Conservation (phyloP, 1,284 basidiomycete genomes). For the Mixia osmundae region DNA sequence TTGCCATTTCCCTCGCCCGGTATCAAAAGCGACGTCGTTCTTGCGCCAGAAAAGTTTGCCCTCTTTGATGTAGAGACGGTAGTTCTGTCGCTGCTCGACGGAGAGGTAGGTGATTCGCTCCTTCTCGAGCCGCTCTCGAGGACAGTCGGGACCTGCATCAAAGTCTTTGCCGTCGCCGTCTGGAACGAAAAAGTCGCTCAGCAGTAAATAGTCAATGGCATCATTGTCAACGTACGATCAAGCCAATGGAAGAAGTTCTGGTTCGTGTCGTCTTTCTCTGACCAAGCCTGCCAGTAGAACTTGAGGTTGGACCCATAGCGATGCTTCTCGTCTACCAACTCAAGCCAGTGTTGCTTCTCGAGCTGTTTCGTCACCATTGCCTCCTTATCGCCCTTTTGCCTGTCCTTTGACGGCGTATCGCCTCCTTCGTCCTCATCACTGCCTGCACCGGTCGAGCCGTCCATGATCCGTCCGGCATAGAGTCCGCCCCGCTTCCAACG, state of each 20-base stretch:
- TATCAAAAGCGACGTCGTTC: conserved; percentile 33
- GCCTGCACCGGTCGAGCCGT: no score
- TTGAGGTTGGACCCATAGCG: conserved; percentile 8
- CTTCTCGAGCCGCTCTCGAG: conserved; percentile 40
- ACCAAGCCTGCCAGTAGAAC: conserved; percentile 7
- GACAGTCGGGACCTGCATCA: conserved; percentile 36
- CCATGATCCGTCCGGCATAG: conserved; percentile 13
- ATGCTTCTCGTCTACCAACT: conserved; percentile 7
- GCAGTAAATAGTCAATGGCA: background rate
- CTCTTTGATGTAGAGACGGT: conserved; percentile 37
- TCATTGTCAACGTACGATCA: conserved; percentile 2
- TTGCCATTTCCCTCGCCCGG: conserved; percentile 30
- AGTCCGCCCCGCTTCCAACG: conserved; percentile 15
- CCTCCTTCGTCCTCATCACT: no score
- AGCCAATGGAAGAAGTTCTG: conserved; percentile 52
- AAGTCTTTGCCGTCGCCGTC: conserved; percentile 40
- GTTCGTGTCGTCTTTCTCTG: conserved; percentile 24
- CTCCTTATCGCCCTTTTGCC: conserved; percentile 3
- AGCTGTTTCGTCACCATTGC: conserved; percentile 7
- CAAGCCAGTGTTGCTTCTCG: conserved; percentile 8
- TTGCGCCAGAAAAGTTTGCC: conserved; percentile 46
- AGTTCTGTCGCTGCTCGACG: conserved; percentile 44
- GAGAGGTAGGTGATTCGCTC: conserved; percentile 38
- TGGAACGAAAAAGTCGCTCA: background rate
- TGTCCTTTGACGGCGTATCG: conserved; percentile 4